Evolutionary conservation across 345 rosid species (phyloP).

Genomic region (Alliaria petiolata): DNA sequence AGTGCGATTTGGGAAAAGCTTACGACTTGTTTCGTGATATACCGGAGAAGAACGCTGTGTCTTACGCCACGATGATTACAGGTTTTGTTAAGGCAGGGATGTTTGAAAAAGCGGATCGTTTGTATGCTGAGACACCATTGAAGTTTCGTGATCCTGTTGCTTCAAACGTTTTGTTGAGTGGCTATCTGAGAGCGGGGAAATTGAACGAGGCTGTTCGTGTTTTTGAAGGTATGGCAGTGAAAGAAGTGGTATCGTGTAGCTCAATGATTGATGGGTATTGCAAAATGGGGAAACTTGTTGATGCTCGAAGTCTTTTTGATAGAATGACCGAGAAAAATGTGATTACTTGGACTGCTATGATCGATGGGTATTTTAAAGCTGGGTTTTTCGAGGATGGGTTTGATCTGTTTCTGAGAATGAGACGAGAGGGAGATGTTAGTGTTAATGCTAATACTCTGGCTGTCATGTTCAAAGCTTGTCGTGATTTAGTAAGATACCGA

Average conservation of each 20-base stretch:
- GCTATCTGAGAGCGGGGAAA: slow-evolving; percentile 55
- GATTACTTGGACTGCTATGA: slow-evolving; percentile 76
- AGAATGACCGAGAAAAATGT: slow-evolving; percentile 60
- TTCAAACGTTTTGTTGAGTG: slow-evolving; percentile 66
- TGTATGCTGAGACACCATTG: slow-evolving; percentile 41
- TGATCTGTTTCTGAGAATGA: slow-evolving; percentile 56
- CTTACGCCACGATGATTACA: slow-evolving; percentile 69
- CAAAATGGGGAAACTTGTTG: slow-evolving; percentile 49
- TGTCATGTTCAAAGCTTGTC: slow-evolving; percentile 61
- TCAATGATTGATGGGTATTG: slow-evolving; percentile 76
- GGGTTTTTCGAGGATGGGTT: slow-evolving; percentile 59
- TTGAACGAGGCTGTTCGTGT: slow-evolving; percentile 49
- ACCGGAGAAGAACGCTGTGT: slow-evolving; percentile 49
- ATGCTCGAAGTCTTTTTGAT: slow-evolving; percentile 56
- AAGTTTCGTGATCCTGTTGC: slow-evolving; percentile 65
- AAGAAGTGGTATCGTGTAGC: slow-evolving; percentile 68
- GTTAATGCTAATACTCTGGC: slow-evolving; percentile 61
- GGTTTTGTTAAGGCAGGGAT: slow-evolving; percentile 55
- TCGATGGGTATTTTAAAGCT: slow-evolving; percentile 65
- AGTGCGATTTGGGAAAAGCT: slow-evolving; percentile 39
- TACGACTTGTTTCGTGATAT: slow-evolving; percentile 43
- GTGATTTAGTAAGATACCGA: slow-evolving; percentile 34
- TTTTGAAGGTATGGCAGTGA: slow-evolving; percentile 55
- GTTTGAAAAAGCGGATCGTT: slow-evolving; percentile 50
- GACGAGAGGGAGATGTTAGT: slow-evolving; percentile 44